phyloP scores from a whole-genome alignment of 2,329 filamentous ascomycete species.

The Paraphoma sp. region DNA sequence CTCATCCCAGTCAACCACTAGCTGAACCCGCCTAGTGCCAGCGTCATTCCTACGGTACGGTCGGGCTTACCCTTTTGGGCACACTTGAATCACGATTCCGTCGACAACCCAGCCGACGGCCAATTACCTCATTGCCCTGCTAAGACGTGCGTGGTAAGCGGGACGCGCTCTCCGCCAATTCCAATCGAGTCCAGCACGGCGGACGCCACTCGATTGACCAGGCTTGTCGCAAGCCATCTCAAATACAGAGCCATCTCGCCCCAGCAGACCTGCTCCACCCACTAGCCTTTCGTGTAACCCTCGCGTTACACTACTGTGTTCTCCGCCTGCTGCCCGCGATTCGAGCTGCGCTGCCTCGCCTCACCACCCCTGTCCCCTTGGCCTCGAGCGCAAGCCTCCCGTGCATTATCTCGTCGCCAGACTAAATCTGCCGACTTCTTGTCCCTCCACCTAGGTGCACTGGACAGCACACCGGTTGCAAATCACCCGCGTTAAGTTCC shows the following conservation, averaged over 20 bases:
- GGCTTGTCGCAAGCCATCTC: conserved; percentile 42
- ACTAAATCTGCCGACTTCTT: conserved; percentile 49
- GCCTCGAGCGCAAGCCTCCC: conserved; percentile 45
- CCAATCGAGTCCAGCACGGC: background rate
- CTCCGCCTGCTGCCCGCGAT: conserved; percentile 44
- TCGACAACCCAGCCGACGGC: conserved; percentile 30
- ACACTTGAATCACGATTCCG: conserved; percentile 18
- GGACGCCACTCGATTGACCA: conserved; percentile 15
- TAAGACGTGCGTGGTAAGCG: conserved; percentile 40
- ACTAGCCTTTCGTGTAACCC: conserved; percentile 46
- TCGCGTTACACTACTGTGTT: conserved; percentile 43
- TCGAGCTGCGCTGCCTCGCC: conserved; percentile 35
- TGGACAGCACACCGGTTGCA: conserved; percentile 53
- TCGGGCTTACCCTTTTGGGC: conserved; percentile 32
- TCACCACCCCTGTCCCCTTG: conserved; percentile 33
- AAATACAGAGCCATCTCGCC: conserved; percentile 34
- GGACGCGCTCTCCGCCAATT: conserved; percentile 3
- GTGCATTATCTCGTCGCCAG: conserved; percentile 48
- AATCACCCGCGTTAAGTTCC: conserved; percentile 57
- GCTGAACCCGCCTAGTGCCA: background rate
- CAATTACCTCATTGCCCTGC: conserved; percentile 46
- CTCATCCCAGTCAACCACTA: background rate
- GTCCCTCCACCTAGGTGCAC: conserved; percentile 44
- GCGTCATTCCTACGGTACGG: background rate
- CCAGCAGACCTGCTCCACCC: conserved; percentile 35